Evolutionary conservation across 129 eudicot genomes (phyloP), one percentile per base, ranked within the genome.

Genomic region (Dittrichia graveolens): DNA sequence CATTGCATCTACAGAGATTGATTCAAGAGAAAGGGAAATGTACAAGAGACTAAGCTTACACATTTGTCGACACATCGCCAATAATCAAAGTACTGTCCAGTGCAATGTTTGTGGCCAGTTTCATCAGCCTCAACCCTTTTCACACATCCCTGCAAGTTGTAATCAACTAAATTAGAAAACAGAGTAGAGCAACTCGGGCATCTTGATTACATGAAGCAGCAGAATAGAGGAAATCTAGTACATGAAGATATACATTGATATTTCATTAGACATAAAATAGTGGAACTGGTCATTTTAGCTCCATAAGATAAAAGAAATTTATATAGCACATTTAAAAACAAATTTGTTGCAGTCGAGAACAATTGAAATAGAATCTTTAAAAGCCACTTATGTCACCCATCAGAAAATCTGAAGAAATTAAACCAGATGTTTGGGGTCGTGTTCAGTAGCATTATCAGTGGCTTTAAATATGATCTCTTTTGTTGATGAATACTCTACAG

Each of bases 51-150:
- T 42, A 60, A 19, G 44, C 97, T 78, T 86, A 92, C 97, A 54
- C 96, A 88, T 86, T 81, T 84, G 83, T 89, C 96, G 7, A 92
- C 87, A 58, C 97, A 92, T 5, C 80, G 88, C 92, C 93, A 92
- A 55, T 86, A 92, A 85, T 92, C 97, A 62, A 92, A 92, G 78
- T 84, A 88, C 64, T 92, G 96, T 69, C 97, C 97, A 6, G 97
- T 88, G 80, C 97, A 92, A 77, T 92, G 97, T 79, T 89, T 88
- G 78, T 80, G 88, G 76, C 97, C 97, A 11, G 86, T 71, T 47
- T 91, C 97, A 77, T 92, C 97, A 18, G 83, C 89, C 74, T 86
- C 79, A 80, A 92, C 82, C 82, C 97, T 83, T 65, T 86, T 75
- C 49, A 83, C 82, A 78, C 97, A 88, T 40, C 87, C 89, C 97